These are phyloP conservation scores for Vigna unguiculata DNA, from an alignment of 306 rosid species.

Conservation along the genomic window DNA sequence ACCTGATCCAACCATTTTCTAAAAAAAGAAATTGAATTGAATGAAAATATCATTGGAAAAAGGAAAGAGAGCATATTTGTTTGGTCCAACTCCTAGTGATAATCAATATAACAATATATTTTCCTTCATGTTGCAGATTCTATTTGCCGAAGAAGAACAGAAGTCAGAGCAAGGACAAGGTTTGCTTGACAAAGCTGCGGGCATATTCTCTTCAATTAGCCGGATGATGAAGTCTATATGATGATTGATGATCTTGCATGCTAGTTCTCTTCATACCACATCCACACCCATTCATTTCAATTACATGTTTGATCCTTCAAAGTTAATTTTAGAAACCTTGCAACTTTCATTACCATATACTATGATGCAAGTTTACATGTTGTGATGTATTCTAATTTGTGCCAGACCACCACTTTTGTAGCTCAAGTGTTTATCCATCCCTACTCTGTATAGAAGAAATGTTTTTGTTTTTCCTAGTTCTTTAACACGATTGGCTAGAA, in stretches of 20 bases:
- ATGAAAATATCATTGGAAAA: constrained; percentile 2
- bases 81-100: not conserved
- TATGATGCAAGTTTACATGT: constrained; percentile 18
- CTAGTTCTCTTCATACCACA: not conserved
- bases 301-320: constrained; percentile 19
- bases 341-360: constrained; percentile 28
- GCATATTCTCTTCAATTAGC: constrained; percentile 80
- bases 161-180: constrained; percentile 66
- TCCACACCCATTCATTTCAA: not conserved
- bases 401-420: not conserved
- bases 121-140: constrained; percentile 57
- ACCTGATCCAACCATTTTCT: constrained; percentile 27
- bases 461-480: constrained; percentile 8
- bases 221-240: constrained; percentile 86
- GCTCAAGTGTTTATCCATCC: constrained; percentile 10
- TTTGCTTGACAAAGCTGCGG: constrained; percentile 76
- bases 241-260: constrained; percentile 17
- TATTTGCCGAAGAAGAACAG: constrained; percentile 68
- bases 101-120: not conserved
- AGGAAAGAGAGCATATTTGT: constrained; percentile 1
- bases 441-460: constrained; percentile 11
- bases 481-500: not conserved
- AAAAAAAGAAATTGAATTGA: not conserved
- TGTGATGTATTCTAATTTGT: constrained; percentile 8
- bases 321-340: constrained; percentile 20